Base-by-base conservation (phyloP, 2,329 filamentous ascomycete species). In the Rutstroemia sp. region DNA sequence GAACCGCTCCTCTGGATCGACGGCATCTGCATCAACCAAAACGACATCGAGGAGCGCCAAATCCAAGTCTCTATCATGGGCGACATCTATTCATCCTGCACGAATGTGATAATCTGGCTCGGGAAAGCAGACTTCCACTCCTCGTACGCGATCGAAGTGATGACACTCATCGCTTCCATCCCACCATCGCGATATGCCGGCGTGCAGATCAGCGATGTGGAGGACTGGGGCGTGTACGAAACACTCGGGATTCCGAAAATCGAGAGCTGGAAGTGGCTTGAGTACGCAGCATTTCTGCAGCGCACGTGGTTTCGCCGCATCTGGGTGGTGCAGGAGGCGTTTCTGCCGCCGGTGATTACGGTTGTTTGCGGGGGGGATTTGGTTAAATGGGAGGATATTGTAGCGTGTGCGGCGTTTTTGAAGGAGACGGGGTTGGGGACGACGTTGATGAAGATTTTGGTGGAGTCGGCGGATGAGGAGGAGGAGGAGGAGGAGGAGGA, bases 1-100 rank as follows among this genome's bases (percentile, higher is more conserved):
- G 23, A 50, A 2, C 18, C 10, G 3, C 21, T 55, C 1, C 21
- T 61, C 8, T 63, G 59, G 59, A 58, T 63, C 30, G 59, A 63
- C 45, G 58, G 58, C 0, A 46, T 63, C 5, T 61, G 58, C 38
- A 58, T 63, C 16, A 60, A 63, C 49, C 59, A 60, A 42, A 27
- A 51, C 1, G 54, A 59, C 18, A 19, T 47, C 6, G 18, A 42
- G 6, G 59, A 63, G 21, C 42, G 56, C 1, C 27, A 44, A 7
- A 21, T 49, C 12, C 59, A 63, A 21, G 58, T 61, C 16, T 23
- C 37, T 2, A 45, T 58, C n/a, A 63, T 63, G 59, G 38, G 46
- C 4, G 21, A 42, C 3, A 58, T 63, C 8, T 60, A 63, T 18
- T 38, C 37, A 1, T n/a, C 34, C n/a, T 49, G 58, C 5, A 34